Percentiles rank a stretch among this genome's conserved stretches.
phyloP scores from a whole-genome alignment of 495 filamentous ascomycete genomes.

The Cercophora newfieldiana region DNA sequence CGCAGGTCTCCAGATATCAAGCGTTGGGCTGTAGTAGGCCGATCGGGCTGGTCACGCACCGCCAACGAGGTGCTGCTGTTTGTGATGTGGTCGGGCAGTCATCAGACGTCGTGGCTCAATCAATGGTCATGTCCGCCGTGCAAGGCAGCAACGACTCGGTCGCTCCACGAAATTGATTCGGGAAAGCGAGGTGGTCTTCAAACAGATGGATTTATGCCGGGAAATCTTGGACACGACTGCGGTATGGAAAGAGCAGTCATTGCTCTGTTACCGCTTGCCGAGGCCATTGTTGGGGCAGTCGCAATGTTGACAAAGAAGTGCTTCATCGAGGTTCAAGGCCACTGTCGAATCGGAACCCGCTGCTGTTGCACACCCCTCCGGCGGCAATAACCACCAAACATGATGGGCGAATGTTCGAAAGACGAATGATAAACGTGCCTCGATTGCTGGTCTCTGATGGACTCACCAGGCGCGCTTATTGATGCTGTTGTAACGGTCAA shows the following conservation, averaged over 20 bases:
- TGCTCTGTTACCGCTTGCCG: not conserved
- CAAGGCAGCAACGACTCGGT: not conserved
- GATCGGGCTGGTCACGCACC: constrained; percentile 1
- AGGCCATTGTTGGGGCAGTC: not conserved
- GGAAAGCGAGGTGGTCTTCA: too few species aligned
- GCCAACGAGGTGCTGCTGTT: not conserved
- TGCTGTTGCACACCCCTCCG: not conserved
- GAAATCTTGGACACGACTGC: too few species aligned
- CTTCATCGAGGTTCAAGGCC: not conserved
- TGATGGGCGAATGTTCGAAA: not conserved
- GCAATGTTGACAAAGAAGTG: not conserved
- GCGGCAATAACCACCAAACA: not conserved
- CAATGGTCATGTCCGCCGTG: not conserved
- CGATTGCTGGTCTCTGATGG: not conserved
- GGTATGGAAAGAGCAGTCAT: too few species aligned
- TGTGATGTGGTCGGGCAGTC: not conserved
- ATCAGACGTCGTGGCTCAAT: constrained; percentile 1
- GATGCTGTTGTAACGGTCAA: not conserved
- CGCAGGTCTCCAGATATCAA: not conserved
- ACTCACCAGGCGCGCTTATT: not conserved
- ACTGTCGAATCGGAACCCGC: not conserved
- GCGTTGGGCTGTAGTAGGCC: not conserved
- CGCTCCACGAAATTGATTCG: too few species aligned
- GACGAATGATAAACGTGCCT: not conserved
- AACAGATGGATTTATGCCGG: too few species aligned